Evolutionary conservation across 805 yeast genomes (phyloP), one percentile per base, ranked within the genome.

Genomic region (Aciculoconidium aculeatum): DNA sequence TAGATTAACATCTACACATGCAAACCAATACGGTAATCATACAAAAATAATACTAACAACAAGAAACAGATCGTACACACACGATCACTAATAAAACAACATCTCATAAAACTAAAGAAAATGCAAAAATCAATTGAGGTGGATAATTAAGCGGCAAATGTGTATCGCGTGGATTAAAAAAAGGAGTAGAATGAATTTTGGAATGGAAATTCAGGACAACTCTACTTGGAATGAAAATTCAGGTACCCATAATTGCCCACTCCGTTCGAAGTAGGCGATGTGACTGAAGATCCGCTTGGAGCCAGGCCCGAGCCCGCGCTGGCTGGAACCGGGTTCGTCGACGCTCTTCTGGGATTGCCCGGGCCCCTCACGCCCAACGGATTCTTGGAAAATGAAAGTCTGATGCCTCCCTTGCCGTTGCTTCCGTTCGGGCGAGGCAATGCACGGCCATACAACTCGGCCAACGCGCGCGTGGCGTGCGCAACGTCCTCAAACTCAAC

Each of bases 401-500:
- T 71, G 31, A 92, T 90, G 15, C 98, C 98, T 21, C 97, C 97
- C 53, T 92, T 92, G 21, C 77, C 77, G 32, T 65, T 70, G 26
- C 70, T 58, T 18, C 77, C 78, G 30, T 77, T 77, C 4, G 85
- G 73, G 49, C 96, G 72, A 17, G 95, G 94, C 46, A 92, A 69
- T 7, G 92, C 86, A 39, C 92, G 70, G 10, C 98, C 98, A 51
- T 92, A 92, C 27, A 92, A 65, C 58, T 88, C 96, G 17, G 95
- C 95, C 36, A 92, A 66, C 0, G 97, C 96, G 46, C 85, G 71
- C 2, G 97, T 86, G 1, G 98, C 98, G 57, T 75, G 81, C 3
- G 82, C 79, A 30, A 92, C 95, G 54, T 90, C 96, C 45, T 92
- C 98, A 62, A 92, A 92, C 64, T 92, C 98, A 31, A 92, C 98